A percentile compares a stretch with the other conserved stretches of the same genome.
phyloP scores from a whole-genome alignment of 2,329 filamentous ascomycete species.

The Anthostomella pinea region DNA sequence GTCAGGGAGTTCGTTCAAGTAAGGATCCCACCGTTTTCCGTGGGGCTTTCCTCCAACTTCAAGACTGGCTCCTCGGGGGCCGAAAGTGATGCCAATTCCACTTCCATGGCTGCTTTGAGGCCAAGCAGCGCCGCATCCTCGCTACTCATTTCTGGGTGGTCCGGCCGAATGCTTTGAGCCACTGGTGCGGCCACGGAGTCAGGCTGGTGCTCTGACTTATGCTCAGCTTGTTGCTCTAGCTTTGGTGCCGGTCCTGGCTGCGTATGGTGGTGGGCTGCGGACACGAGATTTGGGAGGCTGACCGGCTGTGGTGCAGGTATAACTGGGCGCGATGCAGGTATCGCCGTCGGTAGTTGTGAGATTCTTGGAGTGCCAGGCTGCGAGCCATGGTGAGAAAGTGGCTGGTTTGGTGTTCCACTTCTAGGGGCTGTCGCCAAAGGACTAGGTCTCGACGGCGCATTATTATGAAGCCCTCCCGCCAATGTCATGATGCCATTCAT shows the following conservation, averaged over 20 bases:
- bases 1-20: no score
- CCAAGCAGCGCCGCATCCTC: slow-evolving; percentile 28
- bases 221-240: slow-evolving; percentile 6
- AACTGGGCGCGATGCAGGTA: slow-evolving; percentile 23
- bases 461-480: slow-evolving; percentile 48
- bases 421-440: slow-evolving; percentile 15
- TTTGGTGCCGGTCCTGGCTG: slow-evolving; percentile 8
- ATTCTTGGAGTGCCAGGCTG: slow-evolving; percentile 22
- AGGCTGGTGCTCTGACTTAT: slow-evolving; percentile 10
- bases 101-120: slow-evolving; percentile 25
- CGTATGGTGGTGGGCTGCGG: slow-evolving; percentile 17
- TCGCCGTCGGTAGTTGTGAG: slow-evolving; percentile 17
- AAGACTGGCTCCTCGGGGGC: neutral
- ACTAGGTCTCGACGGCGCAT: slow-evolving; percentile 18
- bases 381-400: slow-evolving; percentile 16
- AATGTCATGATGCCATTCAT: slow-evolving; percentile 60
- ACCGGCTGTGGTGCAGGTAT: slow-evolving; percentile 31
- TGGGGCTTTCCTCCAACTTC: slow-evolving; percentile 3
- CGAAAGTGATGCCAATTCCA: slow-evolving; percentile 6
- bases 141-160: slow-evolving; percentile 23
- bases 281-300: slow-evolving; percentile 26
- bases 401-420: slow-evolving; percentile 20
- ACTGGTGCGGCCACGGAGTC: slow-evolving; percentile 2
- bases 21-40: no score
- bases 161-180: slow-evolving; percentile 9